These are phyloP conservation scores for Ciborinia camelliae DNA, from an alignment of 2,329 filamentous ascomycete genomes.

Conservation along the genomic window DNA sequence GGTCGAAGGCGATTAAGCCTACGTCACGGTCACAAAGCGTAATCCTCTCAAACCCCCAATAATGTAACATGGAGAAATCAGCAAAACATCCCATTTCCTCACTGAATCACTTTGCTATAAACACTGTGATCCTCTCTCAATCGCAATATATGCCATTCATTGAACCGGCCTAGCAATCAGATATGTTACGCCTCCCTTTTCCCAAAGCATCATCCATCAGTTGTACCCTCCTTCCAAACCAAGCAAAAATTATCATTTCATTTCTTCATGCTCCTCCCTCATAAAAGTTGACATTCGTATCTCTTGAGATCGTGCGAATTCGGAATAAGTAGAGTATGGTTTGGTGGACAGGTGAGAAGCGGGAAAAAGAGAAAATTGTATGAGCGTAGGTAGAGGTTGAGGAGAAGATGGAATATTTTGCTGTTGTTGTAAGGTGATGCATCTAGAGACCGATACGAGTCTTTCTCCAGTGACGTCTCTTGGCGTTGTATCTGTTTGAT, in stretches of 20 bases:
- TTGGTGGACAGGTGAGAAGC: slow-evolving; percentile 20
- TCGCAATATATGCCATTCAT: slow-evolving; percentile 14
- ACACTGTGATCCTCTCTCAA: slow-evolving; percentile 16
- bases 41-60: neutral
- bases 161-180: slow-evolving; percentile 17
- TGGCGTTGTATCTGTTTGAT: slow-evolving; percentile 89
- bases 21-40: neutral
- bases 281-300: slow-evolving; percentile 18
- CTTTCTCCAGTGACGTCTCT: slow-evolving; percentile 99
- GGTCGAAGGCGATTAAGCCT: neutral
- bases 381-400: slow-evolving; percentile 14
- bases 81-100: slow-evolving; percentile 20
- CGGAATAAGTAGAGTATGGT: slow-evolving; percentile 14
- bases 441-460: slow-evolving; percentile 97
- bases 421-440: slow-evolving; percentile 42
- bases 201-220: slow-evolving; percentile 17
- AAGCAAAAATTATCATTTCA: slow-evolving; percentile 17
- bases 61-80: slow-evolving; percentile 9
- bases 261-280: slow-evolving; percentile 18
- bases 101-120: slow-evolving; percentile 17
- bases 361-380: slow-evolving; percentile 17
- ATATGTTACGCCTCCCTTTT: slow-evolving; percentile 18
- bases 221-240: slow-evolving; percentile 16
- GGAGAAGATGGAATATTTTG: slow-evolving; percentile 20
- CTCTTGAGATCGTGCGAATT: slow-evolving; percentile 17